Conservation (phyloP, 306 rosid species). For the Ceratonia siliqua region DNA sequence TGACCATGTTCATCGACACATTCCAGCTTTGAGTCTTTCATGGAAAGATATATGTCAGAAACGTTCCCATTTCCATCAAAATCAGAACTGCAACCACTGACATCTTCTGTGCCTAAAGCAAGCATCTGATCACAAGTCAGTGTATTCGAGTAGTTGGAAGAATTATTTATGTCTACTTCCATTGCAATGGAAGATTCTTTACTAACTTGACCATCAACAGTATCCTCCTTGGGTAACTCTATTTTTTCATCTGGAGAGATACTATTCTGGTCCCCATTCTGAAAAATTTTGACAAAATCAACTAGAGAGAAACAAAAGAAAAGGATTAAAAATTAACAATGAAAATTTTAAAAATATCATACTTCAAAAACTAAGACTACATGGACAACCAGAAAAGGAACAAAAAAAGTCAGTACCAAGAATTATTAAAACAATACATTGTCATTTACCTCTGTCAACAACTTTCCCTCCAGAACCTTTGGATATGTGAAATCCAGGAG, state of each 20-base stretch:
- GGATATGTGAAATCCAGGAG: conserved; percentile 80
- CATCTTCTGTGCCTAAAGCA: conserved; percentile 40
- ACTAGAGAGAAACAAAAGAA: conserved; percentile 51
- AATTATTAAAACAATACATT: not conserved
- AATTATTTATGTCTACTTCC: conserved; percentile 39
- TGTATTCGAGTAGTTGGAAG: conserved; percentile 22
- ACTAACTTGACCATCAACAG: conserved; percentile 30
- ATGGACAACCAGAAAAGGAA: conserved; percentile 26
- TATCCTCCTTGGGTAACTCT: conserved; percentile 40
- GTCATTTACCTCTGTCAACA: conserved; percentile 70
- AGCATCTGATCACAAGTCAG: conserved; percentile 27
- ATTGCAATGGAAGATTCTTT: conserved; percentile 47
- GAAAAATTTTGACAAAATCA: conserved; percentile 72
- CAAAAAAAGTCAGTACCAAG: not conserved
- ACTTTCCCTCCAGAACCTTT: conserved; percentile 63
- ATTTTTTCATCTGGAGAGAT: conserved; percentile 43
- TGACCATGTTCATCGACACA: conserved; percentile 89
- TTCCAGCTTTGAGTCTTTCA: conserved; percentile 89
- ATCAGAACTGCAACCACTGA: conserved; percentile 55
- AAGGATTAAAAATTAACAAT: conserved; percentile 24
- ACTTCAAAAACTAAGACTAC: too few relatives aligned
- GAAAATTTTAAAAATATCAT: conserved; percentile 23
- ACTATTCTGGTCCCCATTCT: conserved; percentile 56
- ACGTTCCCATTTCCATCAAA: conserved; percentile 68
- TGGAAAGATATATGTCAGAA: conserved; percentile 77